phyloP scores from a whole-genome alignment of 768 basidiomycete species.

The Cyclocybe aegerita region DNA sequence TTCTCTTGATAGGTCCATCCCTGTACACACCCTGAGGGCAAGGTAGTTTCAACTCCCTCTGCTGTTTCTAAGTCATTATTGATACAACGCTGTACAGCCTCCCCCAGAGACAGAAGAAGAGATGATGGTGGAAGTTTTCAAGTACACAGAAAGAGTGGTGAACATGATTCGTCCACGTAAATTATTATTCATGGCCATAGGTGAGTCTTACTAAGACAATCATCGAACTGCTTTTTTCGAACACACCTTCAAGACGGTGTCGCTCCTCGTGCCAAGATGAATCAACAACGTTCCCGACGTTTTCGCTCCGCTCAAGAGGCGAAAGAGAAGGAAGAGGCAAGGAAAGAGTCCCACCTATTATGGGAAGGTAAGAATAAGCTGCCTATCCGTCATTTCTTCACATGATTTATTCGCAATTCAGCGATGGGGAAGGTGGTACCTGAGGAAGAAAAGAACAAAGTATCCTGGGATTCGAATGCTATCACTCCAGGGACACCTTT shows the following conservation, averaged over 20 bases:
- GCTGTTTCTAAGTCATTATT: neutral
- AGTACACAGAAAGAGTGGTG: slow-evolving; percentile 95
- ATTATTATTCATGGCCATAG: slow-evolving; percentile 97
- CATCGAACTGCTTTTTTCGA: slow-evolving; percentile 43
- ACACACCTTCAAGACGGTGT: slow-evolving; percentile 71
- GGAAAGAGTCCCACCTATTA: slow-evolving; percentile 74
- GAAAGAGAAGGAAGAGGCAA: slow-evolving; percentile 87
- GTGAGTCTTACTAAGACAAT: slow-evolving; percentile 94
- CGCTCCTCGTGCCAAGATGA: slow-evolving; percentile 99
- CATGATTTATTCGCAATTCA: slow-evolving; percentile 23
- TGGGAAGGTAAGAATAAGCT: slow-evolving; percentile 71
- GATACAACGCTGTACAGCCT: slow-evolving; percentile 47
- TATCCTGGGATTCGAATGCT: slow-evolving; percentile 96
- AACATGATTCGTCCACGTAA: slow-evolving; percentile 96
- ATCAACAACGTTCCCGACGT: slow-evolving; percentile 96
- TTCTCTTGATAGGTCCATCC: slow-evolving; percentile 75
- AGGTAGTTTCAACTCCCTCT: slow-evolving; percentile 42
- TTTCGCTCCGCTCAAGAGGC: slow-evolving; percentile 96
- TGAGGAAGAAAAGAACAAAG: slow-evolving; percentile 82
- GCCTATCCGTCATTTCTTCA: neutral
- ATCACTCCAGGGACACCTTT: slow-evolving; percentile 99
- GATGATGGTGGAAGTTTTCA: slow-evolving; percentile 98
- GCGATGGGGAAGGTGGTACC: slow-evolving; percentile 90
- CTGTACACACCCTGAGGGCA: slow-evolving; percentile 98
- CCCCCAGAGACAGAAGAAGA: slow-evolving; percentile 97